phyloP scores from a whole-genome alignment of 371 early-diverging fungal species.

The Rhizopus stolonifer region DNA sequence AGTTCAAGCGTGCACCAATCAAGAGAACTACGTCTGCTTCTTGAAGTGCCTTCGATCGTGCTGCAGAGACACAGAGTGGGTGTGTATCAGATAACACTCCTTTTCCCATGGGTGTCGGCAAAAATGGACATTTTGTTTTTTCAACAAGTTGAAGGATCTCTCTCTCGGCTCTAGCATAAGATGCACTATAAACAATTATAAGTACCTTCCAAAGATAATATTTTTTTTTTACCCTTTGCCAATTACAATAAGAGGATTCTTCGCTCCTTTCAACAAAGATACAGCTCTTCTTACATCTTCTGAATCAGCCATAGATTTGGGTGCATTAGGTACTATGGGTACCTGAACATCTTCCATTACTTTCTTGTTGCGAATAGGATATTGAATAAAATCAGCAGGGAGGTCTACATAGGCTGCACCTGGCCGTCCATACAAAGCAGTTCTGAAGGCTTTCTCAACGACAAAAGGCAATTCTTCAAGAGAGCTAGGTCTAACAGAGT shows the following conservation, averaged over 20 bases:
- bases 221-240: conserved; percentile 75
- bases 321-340: conserved; percentile 27
- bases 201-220: too few relatives aligned
- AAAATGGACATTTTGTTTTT: conserved; percentile 60
- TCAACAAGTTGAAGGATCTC: conserved; percentile 59
- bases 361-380: conserved; percentile 26
- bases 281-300: conserved; percentile 31
- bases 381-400: conserved; percentile 74
- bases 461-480: conserved; percentile 55
- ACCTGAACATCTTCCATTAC: conserved; percentile 28
- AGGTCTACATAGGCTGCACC: conserved; percentile 76
- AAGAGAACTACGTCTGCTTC: conserved; percentile 74
- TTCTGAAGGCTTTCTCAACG: conserved; percentile 60
- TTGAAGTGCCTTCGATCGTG: conserved; percentile 66
- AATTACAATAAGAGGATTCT: conserved; percentile 67
- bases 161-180: conserved; percentile 69
- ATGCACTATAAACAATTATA: conserved; percentile 43
- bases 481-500: conserved; percentile 54
- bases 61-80: conserved; percentile 67
- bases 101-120: conserved; percentile 85
- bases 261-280: conserved; percentile 41
- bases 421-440: conserved; percentile 64
- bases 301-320: conserved; percentile 50
- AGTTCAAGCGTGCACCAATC: conserved; percentile 76
- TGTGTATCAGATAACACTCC: conserved; percentile 71